Conservation (phyloP, 129 eudicot genomes). For the Rutidosis leptorrhynchoides region DNA sequence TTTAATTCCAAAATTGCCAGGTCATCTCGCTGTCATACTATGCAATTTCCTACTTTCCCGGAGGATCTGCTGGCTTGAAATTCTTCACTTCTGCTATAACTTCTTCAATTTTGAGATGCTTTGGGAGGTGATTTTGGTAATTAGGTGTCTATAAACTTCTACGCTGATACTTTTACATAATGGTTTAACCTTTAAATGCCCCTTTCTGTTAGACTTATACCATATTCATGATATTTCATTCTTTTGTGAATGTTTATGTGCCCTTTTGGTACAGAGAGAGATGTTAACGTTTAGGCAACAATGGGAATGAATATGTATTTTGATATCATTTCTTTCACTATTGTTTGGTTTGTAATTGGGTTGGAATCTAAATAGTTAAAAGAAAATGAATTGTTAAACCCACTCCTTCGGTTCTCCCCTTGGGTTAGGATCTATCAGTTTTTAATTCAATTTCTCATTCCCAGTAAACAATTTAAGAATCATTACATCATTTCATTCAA, state of each 20-base stretch:
- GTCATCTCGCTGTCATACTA: slow-evolving; percentile 84
- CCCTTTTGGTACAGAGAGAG: slow-evolving; percentile 3
- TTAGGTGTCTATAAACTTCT: slow-evolving; percentile 10
- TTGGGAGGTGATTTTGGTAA: slow-evolving; percentile 63
- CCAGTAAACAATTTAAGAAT: too few relatives aligned
- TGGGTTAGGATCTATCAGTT: too few relatives aligned
- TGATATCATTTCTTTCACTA: too few relatives aligned
- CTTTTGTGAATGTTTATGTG: slow-evolving; percentile 14
- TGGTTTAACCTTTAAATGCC: neutral
- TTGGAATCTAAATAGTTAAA: too few relatives aligned
- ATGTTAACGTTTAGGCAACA: neutral
- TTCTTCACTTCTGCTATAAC: slow-evolving; percentile 72
- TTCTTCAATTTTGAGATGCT: slow-evolving; percentile 70
- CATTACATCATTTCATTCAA: too few relatives aligned
- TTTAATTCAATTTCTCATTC: too few relatives aligned
- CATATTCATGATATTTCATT: slow-evolving; percentile 4
- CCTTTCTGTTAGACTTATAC: neutral
- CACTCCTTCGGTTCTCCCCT: too few relatives aligned
- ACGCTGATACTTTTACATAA: slow-evolving; percentile 6
- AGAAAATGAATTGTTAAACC: too few relatives aligned
- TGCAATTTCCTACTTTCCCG: slow-evolving; percentile 93
- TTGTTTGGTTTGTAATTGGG: too few relatives aligned
- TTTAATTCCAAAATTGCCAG: slow-evolving; percentile 30
- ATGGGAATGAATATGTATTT: too few relatives aligned
- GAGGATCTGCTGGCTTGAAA: slow-evolving; percentile 89